Conservation (phyloP, 352 stramenopile species). For the Pythium aristosporum region DNA sequence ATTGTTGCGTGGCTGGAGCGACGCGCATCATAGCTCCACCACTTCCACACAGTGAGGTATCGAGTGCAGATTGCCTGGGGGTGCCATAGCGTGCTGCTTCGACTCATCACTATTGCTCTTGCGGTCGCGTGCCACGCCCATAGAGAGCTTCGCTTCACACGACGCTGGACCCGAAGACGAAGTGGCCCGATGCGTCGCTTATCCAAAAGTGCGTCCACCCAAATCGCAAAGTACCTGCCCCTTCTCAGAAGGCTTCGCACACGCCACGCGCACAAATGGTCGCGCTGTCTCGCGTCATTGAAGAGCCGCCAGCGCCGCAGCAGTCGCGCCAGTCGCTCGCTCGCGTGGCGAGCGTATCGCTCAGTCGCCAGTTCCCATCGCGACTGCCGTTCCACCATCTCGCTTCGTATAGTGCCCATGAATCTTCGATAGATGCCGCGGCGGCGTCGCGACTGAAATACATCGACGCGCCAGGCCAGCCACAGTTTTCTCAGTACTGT, state of each 20-base stretch:
- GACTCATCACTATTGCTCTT: not conserved
- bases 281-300: slow-evolving; percentile 8
- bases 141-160: slow-evolving; percentile 1
- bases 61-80: slow-evolving; percentile 8
- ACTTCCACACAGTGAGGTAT: slow-evolving; percentile 21
- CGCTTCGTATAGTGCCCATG: not conserved
- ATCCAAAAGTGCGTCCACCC: slow-evolving; percentile 5
- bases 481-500: not conserved
- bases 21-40: slow-evolving; percentile 1
- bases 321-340: not conserved
- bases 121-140: slow-evolving; percentile 9
- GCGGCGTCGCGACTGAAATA: not conserved
- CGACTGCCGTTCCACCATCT: not conserved
- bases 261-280: slow-evolving; percentile 13
- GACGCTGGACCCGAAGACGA: not conserved
- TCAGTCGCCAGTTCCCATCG: not conserved
- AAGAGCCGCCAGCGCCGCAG: slow-evolving; percentile 20
- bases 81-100: slow-evolving; percentile 25
- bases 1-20: slow-evolving; percentile 3
- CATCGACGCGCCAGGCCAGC: slow-evolving; percentile 13
- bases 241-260: slow-evolving; percentile 12
- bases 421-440: slow-evolving; percentile 15
- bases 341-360: not conserved
- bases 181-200: slow-evolving; percentile 1
- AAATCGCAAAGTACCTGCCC: slow-evolving; percentile 22